Base-by-base conservation (phyloP, 2,329 filamentous ascomycete genomes). In the Stagonosporopsis cucurbitacearum region DNA sequence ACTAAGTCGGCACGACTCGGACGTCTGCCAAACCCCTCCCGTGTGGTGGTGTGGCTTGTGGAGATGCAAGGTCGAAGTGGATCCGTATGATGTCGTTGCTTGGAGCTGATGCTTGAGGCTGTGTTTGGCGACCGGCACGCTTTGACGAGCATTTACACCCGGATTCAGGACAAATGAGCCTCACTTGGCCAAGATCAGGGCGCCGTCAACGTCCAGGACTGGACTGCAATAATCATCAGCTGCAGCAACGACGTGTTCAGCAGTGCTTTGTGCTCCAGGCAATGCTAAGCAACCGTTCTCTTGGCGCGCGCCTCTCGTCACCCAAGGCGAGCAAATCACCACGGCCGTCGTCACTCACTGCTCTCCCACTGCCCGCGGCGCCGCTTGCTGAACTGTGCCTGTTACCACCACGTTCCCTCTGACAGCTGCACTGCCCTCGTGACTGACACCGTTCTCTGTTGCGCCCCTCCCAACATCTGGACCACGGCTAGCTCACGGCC, bases 401-500 rank as follows among this genome's bases (percentile, higher is more conserved):
- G 42, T 32, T 51, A 22, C 17, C 20, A 41, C 46, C 17, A 47
- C 40, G 9, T 37, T 55, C 41, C 26, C 47, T 46, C 36, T 42
- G 47, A 51, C 53, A 56, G 42, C 53, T 47, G 47, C 48, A 46
- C 47, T 37, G 47, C 47, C 36, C 53, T 51, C 42, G 53, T 56
- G 53, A 56, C 37, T 44, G 53, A 48, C 36, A 56, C 37, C 25
- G 42, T 41, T 51, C 41, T 41, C 42, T 43, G 46, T 32, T 51
- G 37, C 47, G 41, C 43, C 22, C 36, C 23, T 30, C 26, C 30
- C 39, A 33, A 50, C 54, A 41, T 57, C 54, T 57, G 48, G 54
- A 42, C 54, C 48, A 7, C 20, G 12, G 26, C 60, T 65, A 58
- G 60, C 54, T 59, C 54, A 26, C 19, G 36, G 44, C 51, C 65